Base-by-base conservation (phyloP, 768 basidiomycete species). In the Amanita pseudoporphyria region DNA sequence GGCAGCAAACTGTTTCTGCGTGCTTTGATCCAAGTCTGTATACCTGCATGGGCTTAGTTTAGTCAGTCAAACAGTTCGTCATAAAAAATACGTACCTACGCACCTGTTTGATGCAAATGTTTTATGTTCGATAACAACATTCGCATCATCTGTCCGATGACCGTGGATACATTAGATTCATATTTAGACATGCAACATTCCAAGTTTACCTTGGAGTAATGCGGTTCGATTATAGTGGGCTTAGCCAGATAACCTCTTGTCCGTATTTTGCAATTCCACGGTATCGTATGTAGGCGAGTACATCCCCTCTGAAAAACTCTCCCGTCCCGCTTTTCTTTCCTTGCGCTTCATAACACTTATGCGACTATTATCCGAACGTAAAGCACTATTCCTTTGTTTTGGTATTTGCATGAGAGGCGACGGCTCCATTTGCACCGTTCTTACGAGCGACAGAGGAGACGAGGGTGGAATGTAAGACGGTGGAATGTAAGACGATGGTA, bases 371-470 rank as follows among this genome's bases (percentile, higher is more conserved):
- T 32, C 21, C 2, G 30, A 31, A 50, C 14, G 9, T 12, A 36
- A 14, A 21, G 14, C 22, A 22, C n/a, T 39, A n/a, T 43, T 42
- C 22, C 14, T 35, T 14, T 7, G 16, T 36, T 43, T 50, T 32
- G 78, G 77, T 28, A 79, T 57, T 53, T 72, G 64, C 78, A 79
- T 79, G 10, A 52, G 63, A 18, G 76, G 73, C 1, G 76, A 78
- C 10, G 78, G 77, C 59, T 78, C 76, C 58, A 76, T 52, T 56
- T 79, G 78, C 14, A 68, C 64, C 9, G 76, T 79, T 32, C 75
- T 69, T 31, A 74, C 62, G 42, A 60, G 61, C 1, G 66, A 57
- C 39, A 67, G 63, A 36, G 68, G 52, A 3, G 61, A 57, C 45
- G 60, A 57, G 24, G 64, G 65, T 9, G 70, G 66, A 49, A 70